Base-by-base conservation (phyloP, 1,139 yeast species). In the Lodderomyces beijingensis region DNA sequence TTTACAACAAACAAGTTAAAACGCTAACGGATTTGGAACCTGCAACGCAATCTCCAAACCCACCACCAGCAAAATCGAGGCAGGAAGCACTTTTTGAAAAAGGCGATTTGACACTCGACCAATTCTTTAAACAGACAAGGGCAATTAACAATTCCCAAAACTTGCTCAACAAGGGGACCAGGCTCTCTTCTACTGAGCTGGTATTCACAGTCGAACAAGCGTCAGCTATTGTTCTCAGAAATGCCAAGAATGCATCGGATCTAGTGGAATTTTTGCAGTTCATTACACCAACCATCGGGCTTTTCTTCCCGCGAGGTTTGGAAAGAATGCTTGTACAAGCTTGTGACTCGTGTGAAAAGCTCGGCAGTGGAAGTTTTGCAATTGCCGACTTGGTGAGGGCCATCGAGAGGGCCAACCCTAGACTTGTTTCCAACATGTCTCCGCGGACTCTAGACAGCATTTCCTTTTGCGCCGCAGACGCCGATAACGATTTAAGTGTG, bases 401-500 rank as follows among this genome's bases (percentile, higher is more conserved):
- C 9, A 8, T 35, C 6, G 13, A 20, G 14, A 29, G 26, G 1
- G 9, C 16, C 8, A 40, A 44, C 12, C 47, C 53, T 3, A 32
- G 40, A 5, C 13, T 49, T 2, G 32, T 50, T 3, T 21, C 21
- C 12, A 46, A 44, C 9, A 42, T 64, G 22, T 50, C 46, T 19
- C 46, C 57, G 1, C 27, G 31, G 4, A 38, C 45, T 14, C 43
- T 62, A 27, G 64, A 66, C 35, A 44, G 47, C 12, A 45, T 65
- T 23, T 58, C 61, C 2, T 38, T 37, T 21, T 40, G 59, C 8
- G 43, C 59, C 24, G 44, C 53, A 2, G 39, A 56, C 1, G 43
- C 50, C 2, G 46, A 59, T 31, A 24, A 47, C 4, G 30, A 40
- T 1, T 38, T 44, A 3, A 55, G 64, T 0, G 39, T 33, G n/a